phyloP scores from a whole-genome alignment of 768 basidiomycete genomes.

The Tricholoma sp. region DNA sequence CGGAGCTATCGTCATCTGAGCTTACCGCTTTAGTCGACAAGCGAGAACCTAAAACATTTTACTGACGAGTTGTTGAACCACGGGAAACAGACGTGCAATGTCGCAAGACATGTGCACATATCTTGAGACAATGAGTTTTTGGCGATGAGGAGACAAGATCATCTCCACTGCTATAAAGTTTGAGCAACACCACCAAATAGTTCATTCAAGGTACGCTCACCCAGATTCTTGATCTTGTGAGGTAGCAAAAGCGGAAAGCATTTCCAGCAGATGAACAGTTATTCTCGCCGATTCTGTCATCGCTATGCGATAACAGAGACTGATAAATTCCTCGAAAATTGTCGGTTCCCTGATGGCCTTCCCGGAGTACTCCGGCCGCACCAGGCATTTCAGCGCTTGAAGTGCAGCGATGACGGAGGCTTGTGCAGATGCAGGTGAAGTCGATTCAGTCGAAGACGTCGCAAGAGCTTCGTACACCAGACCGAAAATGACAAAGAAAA shows the following conservation, averaged over 20 bases:
- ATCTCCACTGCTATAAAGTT: constrained; percentile 23
- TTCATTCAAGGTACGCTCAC: constrained; percentile 12
- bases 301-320: constrained; percentile 83
- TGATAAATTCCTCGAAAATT: constrained; percentile 87
- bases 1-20: constrained; percentile 49
- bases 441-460: constrained; percentile 56
- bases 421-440: constrained; percentile 33
- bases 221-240: constrained; percentile 25
- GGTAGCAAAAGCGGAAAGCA: constrained; percentile 55
- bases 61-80: constrained; percentile 48
- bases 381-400: constrained; percentile 74
- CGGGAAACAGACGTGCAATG: constrained; percentile 59
- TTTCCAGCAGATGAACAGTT: constrained; percentile 68
- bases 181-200: background rate
- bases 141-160: constrained; percentile 39
- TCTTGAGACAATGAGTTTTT: constrained; percentile 68
- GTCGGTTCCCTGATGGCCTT: constrained; percentile 74
- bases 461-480: constrained; percentile 89
- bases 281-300: constrained; percentile 77
- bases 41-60: background rate
- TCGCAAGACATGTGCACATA: constrained; percentile 78
- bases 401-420: constrained; percentile 57
- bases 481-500: constrained; percentile 90
- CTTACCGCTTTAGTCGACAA: constrained; percentile 1
- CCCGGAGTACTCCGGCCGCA: constrained; percentile 77